These are phyloP conservation scores for Allium fistulosum DNA, from an alignment of 106 monocot species.

Conservation along the genomic window DNA sequence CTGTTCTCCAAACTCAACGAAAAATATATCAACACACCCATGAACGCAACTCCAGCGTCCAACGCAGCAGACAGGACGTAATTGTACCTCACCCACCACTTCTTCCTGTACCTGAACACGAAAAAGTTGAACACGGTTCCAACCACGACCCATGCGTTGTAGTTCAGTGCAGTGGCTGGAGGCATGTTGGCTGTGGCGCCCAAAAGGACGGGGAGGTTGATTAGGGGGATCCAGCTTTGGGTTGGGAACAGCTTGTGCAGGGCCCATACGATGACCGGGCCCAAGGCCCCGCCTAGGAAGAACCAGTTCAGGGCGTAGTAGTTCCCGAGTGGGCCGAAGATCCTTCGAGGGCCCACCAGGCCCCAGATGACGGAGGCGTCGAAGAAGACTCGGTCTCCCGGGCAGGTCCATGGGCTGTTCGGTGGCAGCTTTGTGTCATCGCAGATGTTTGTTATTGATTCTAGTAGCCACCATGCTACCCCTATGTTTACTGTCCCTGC, in stretches of 20 bases:
- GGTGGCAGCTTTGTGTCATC: constrained; percentile 32
- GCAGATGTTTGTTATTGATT: constrained; percentile 68
- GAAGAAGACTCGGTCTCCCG: constrained; percentile 81
- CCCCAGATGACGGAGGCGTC: constrained; percentile 97
- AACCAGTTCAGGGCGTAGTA: constrained; percentile 57
- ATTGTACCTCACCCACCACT: constrained; percentile 79
- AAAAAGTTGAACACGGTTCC: constrained; percentile 90
- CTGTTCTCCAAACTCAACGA: constrained; percentile 38
- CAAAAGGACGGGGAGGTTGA: constrained; percentile 79
- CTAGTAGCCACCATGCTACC: constrained; percentile 87
- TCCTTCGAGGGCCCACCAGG: constrained; percentile 19
- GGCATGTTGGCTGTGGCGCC: constrained; percentile 87
- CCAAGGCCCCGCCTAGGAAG: constrained; percentile 59
- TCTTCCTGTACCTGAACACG: constrained; percentile 66
- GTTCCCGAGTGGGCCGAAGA: constrained; percentile 18
- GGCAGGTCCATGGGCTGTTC: constrained; percentile 96
- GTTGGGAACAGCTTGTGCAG: constrained; percentile 61
- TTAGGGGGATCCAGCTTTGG: constrained; percentile 61
- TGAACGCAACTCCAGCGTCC: constrained; percentile 66
- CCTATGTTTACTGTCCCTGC: constrained; percentile 78
- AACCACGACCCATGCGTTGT: constrained; percentile 51
- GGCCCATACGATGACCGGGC: constrained; percentile 81
- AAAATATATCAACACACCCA: constrained; percentile 68
- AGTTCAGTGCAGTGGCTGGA: constrained; percentile 77
- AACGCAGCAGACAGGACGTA: constrained; percentile 66